phyloP scores from a whole-genome alignment of 345 rosid species.

The Mercurialis annua region DNA sequence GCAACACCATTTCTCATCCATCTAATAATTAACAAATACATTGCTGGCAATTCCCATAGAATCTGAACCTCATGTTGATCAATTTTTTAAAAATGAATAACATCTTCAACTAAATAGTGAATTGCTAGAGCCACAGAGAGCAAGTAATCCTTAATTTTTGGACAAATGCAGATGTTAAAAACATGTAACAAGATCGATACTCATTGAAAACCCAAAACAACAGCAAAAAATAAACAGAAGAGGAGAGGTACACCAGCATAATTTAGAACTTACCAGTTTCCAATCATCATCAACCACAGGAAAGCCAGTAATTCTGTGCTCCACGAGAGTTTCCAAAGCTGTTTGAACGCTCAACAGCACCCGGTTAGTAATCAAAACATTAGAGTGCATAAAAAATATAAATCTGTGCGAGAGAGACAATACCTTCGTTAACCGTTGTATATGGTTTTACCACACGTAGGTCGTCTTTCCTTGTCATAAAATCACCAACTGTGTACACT shows the following conservation, averaged over 20 bases:
- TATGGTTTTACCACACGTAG: slow-evolving; percentile 68
- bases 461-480: slow-evolving; percentile 70
- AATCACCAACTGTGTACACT: slow-evolving; percentile 75
- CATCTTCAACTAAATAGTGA: neutral
- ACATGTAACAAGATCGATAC: neutral
- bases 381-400: slow-evolving; percentile 1
- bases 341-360: slow-evolving; percentile 13
- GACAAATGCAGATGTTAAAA: neutral
- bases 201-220: neutral
- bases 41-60: neutral
- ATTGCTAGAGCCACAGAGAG: neutral
- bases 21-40: neutral
- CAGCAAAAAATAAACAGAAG: neutral
- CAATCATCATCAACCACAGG: slow-evolving; percentile 90
- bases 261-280: slow-evolving; percentile 54
- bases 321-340: slow-evolving; percentile 80
- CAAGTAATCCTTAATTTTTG: neutral
- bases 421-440: slow-evolving; percentile 87
- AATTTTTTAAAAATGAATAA: neutral
- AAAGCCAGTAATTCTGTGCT: slow-evolving; percentile 81
- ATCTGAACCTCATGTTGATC: neutral
- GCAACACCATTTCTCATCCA: neutral
- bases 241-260: neutral
- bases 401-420: neutral
- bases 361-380: neutral